These are phyloP conservation scores for Penicillium psychrosexuale DNA, from an alignment of 2,329 filamentous ascomycete species.

Conservation along the genomic window DNA sequence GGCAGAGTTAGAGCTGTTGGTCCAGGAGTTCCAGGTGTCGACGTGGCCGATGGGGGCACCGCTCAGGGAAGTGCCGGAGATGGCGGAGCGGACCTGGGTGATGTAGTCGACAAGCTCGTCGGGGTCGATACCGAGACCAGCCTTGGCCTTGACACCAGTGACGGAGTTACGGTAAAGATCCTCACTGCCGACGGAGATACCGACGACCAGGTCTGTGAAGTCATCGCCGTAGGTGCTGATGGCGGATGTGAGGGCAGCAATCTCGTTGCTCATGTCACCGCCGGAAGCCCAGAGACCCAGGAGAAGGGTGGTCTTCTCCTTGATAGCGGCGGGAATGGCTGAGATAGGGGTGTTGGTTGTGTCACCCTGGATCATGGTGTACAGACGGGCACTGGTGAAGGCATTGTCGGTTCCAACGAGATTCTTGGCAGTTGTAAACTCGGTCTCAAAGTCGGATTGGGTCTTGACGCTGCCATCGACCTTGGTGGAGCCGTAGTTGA, in stretches of 20 bases:
- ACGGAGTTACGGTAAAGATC: constrained; percentile 78
- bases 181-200: constrained; percentile 83
- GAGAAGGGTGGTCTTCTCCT: constrained; percentile 72
- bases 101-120: constrained; percentile 67
- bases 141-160: constrained; percentile 62
- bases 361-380: constrained; percentile 62
- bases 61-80: constrained; percentile 58
- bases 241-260: constrained; percentile 67
- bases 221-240: constrained; percentile 65
- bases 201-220: constrained; percentile 60
- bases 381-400: constrained; percentile 50
- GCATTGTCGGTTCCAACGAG: constrained; percentile 36
- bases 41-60: constrained; percentile 71
- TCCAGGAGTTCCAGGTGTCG: constrained; percentile 82
- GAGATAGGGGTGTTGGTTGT: constrained; percentile 63
- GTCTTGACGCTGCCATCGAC: constrained; percentile 41
- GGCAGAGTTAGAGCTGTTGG: constrained; percentile 67
- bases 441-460: constrained; percentile 44
- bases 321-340: constrained; percentile 79
- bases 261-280: constrained; percentile 69
- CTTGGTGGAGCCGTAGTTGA: constrained; percentile 48
- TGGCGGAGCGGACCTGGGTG: constrained; percentile 60
- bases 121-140: constrained; percentile 62
- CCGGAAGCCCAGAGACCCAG: constrained; percentile 81
- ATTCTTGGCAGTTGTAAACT: constrained; percentile 47